A percentile compares a stretch with the other conserved stretches of the same genome.
These are phyloP conservation scores for Voacanga thouarsii DNA, from an alignment of 257 asterid species.

Conservation along the genomic window DNA sequence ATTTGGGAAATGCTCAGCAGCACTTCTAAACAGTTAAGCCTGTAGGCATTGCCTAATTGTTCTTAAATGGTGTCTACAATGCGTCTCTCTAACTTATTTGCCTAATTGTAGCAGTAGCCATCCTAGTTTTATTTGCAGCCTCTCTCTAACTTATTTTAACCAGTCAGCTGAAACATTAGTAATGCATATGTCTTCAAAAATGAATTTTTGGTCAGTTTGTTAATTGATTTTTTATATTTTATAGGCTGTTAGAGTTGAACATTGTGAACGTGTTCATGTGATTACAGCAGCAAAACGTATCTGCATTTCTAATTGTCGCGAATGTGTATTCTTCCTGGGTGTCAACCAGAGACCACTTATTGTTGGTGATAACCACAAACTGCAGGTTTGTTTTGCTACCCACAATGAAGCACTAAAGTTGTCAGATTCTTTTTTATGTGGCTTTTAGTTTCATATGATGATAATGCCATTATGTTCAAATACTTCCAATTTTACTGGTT, in stretches of 20 bases:
- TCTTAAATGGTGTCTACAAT: not conserved
- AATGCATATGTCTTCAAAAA: not conserved
- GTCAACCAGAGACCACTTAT: conserved; percentile 87
- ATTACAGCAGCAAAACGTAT: conserved; percentile 86
- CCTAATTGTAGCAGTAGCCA: not conserved
- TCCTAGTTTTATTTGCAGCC: not conserved
- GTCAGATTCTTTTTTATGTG: not conserved
- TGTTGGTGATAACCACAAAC: conserved; percentile 96
- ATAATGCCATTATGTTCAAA: not conserved
- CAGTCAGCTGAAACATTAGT: not conserved
- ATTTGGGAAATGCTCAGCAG: not conserved
- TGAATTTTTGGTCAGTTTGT: not conserved
- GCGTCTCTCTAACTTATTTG: too few species aligned
- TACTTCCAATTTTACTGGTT: not conserved
- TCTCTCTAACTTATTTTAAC: not conserved
- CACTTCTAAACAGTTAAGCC: not conserved
- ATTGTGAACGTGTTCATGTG: conserved; percentile 95
- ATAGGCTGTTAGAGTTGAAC: conserved; percentile 95
- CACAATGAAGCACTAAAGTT: not conserved
- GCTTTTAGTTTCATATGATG: not conserved
- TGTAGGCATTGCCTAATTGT: not conserved
- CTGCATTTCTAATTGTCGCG: conserved; percentile 94
- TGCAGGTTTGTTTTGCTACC: conserved; percentile 54
- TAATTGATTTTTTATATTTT: conserved; percentile 9
- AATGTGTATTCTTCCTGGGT: conserved; percentile 88